Conservation (phyloP, 2,329 filamentous ascomycete species). For the Escovopsis sp. region DNA sequence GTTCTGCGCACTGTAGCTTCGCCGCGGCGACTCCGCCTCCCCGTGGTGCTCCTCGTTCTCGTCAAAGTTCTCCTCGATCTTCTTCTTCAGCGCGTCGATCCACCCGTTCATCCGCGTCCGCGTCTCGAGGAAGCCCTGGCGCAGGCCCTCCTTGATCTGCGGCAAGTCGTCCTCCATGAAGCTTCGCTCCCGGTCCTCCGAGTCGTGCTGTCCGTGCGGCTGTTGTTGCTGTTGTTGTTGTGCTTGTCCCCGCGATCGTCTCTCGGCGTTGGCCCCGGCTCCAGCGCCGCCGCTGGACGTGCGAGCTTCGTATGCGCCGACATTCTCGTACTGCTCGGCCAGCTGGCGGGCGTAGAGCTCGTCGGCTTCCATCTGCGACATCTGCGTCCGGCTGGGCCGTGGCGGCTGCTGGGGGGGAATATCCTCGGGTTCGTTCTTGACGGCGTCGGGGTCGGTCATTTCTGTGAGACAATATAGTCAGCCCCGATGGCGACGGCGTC, state of each 20-base stretch:
- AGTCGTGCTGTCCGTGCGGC: too few species aligned
- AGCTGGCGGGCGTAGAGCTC: conserved; percentile 85
- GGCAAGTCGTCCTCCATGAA: conserved; percentile 96
- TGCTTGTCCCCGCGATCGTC: conserved; percentile 18
- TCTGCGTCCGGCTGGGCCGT: conserved; percentile 49
- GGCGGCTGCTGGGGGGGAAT: conserved; percentile 63
- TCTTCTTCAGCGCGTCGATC: conserved; percentile 86
- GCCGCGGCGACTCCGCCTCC: conserved; percentile 15
- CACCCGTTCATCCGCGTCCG: conserved; percentile 86
- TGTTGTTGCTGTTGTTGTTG: not conserved
- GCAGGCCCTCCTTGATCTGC: conserved; percentile 80
- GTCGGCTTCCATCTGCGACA: conserved; percentile 76
- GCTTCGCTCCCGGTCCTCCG: conserved; percentile 52
- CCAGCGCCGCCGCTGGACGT: conserved; percentile 29
- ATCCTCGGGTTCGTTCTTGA: conserved; percentile 34
- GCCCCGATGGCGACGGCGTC: conserved; percentile 5
- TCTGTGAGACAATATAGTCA: conserved; percentile 30
- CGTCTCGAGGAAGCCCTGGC: conserved; percentile 88
- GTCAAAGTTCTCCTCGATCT: conserved; percentile 74
- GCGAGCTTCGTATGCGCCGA: conserved; percentile 40
- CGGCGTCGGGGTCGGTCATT: conserved; percentile 66
- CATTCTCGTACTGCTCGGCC: conserved; percentile 72
- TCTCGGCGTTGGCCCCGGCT: conserved; percentile 13
- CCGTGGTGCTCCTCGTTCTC: conserved; percentile 41
- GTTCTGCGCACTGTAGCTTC: conserved; percentile 44